Evolutionary conservation across 805 yeast species (phyloP), one percentile per base, ranked within the genome.

Genomic region (Kodamaea fukazawae): DNA sequence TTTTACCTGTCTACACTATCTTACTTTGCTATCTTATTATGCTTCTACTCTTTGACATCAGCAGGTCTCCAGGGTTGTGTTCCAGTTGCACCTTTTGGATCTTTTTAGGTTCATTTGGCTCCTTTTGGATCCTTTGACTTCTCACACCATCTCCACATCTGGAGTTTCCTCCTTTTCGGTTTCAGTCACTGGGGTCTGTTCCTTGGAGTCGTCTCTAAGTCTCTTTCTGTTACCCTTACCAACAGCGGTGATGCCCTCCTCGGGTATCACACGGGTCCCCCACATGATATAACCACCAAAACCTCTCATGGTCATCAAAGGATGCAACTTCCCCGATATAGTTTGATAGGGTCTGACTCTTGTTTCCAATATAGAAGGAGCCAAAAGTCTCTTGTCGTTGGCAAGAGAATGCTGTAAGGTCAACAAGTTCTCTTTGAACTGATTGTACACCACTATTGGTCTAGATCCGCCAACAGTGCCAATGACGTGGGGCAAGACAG

Each of bases 291-390:
- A 91, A 0, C 99, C 99, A 25, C 97, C 98, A 42, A 84, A 90
- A 5, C 96, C 89, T 53, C 87, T 75, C 73, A 83, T 81, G 0
- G 97, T 86, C 99, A 93, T 93, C 44, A 82, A 57, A 0, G 99
- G 99, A 60, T 93, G 99, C 54, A 91, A 70, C 57, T 95, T 81
- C 6, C 98, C 99, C 13, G 95, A 87, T 20, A 91, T 79, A 3
- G 97, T 88, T 67, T 93, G 99, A 58, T 84, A 90, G 36, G 81
- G 82, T 47, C 97, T 76, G 9, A 85, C 93, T 46, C 86, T 73
- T 1, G 95, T 78, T 60, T 90, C 96, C 46, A 76, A 72, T 15
- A 91, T 78, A 11, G 87, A 78, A 4, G 97, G 95, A 0, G 93
- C 91, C 50, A 93, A 67, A 7, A 86, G 76, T 33, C 88, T 72